phyloP scores from a whole-genome alignment of 805 yeast species.

The Wickerhamiella sorbophila region DNA sequence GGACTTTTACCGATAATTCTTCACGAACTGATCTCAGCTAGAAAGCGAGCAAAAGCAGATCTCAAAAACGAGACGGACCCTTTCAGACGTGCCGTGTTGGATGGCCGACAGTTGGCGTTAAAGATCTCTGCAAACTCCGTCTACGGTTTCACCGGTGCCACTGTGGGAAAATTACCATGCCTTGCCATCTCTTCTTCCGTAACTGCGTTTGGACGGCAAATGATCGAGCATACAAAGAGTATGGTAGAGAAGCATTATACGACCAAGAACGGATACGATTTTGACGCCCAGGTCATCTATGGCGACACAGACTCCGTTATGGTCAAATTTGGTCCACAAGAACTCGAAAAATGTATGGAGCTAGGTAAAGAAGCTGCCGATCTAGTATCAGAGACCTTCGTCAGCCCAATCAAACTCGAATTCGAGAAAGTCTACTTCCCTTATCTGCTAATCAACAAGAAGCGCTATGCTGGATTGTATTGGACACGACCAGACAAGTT shows the following conservation, averaged over 20 bases:
- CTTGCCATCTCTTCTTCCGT: constrained; percentile 90
- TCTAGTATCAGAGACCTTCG: constrained; percentile 61
- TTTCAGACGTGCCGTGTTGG: constrained; percentile 79
- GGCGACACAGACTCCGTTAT: constrained; percentile 99
- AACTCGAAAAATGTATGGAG: constrained; percentile 72
- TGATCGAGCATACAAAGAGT: constrained; percentile 85
- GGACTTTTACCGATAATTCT: constrained; percentile 89
- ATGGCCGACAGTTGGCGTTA: constrained; percentile 93
- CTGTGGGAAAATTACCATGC: constrained; percentile 93
- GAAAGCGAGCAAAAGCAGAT: constrained; percentile 86
- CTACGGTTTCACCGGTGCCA: constrained; percentile 98
- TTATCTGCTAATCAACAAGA: constrained; percentile 82
- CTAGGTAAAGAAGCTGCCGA: constrained; percentile 92
- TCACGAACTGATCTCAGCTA: constrained; percentile 74
- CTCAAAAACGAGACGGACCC: constrained; percentile 89
- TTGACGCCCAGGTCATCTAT: constrained; percentile 80
- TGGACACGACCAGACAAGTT: constrained; percentile 90
- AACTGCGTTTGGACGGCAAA: constrained; percentile 89
- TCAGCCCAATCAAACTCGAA: constrained; percentile 82
- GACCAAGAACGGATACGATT: constrained; percentile 68
- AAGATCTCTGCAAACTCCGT: constrained; percentile 97
- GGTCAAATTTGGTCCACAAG: constrained; percentile 87
- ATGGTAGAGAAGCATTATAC: constrained; percentile 72
- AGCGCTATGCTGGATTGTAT: constrained; percentile 90
- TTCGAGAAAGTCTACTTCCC: constrained; percentile 96